Evolutionary conservation across 768 basidiomycete species (phyloP).

Genomic region (Mycena vulgaris): DNA sequence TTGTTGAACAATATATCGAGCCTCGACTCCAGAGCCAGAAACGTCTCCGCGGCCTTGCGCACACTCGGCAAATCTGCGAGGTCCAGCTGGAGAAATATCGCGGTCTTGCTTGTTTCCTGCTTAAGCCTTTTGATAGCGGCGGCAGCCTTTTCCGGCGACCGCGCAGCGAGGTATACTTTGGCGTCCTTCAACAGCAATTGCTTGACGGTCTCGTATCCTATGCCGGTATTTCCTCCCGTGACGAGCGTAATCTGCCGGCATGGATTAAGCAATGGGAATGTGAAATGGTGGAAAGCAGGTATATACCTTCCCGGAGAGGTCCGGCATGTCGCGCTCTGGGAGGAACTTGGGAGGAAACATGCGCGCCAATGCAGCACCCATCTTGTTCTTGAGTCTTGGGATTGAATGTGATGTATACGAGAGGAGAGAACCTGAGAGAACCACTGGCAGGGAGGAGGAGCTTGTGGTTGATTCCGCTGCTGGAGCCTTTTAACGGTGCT

Average conservation of each 20-base stretch:
- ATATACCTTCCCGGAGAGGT: background rate
- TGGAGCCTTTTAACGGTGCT: too few relatives aligned
- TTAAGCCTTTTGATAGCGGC: conserved; percentile 47
- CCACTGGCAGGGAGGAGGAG: too few relatives aligned
- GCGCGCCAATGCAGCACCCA: background rate
- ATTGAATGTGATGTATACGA: too few relatives aligned
- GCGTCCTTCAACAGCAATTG: conserved; percentile 46
- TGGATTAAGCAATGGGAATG: too few relatives aligned
- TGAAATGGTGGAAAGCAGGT: too few relatives aligned
- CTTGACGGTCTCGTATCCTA: conserved; percentile 60
- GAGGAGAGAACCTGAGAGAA: too few relatives aligned
- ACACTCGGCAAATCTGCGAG: conserved; percentile 47
- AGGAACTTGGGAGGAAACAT: background rate
- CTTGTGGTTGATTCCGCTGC: too few relatives aligned
- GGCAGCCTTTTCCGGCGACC: conserved; percentile 33
- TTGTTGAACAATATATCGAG: conserved; percentile 48
- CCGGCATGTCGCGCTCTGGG: background rate
- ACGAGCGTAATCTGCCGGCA: conserved; percentile 53
- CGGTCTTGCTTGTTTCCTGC: conserved; percentile 43
- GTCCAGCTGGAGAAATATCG: conserved; percentile 44
- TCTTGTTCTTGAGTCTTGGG: too few relatives aligned
- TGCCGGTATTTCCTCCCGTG: conserved; percentile 56
- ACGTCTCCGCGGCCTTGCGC: conserved; percentile 45
- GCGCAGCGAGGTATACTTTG: conserved; percentile 47
- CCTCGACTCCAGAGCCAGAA: conserved; percentile 36